A percentile compares a stretch with the other conserved stretches of the same genome.
Conservation (phyloP, 2,329 filamentous ascomycete genomes). For the Paecilomyces fulvus region DNA sequence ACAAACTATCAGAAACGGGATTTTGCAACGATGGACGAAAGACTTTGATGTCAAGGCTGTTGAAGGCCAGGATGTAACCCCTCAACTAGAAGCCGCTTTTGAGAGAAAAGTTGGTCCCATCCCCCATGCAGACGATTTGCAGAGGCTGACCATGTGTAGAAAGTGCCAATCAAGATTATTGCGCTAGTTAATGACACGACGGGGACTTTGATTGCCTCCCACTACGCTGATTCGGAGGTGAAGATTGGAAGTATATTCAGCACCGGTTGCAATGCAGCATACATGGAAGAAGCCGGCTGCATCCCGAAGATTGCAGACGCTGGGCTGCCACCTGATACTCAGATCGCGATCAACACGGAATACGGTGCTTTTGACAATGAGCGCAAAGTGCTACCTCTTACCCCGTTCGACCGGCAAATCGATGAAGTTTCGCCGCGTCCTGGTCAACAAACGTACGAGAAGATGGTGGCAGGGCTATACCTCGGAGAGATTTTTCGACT, state of each 20-base stretch:
- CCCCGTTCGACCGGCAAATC: slow-evolving; percentile 62
- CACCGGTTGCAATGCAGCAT: slow-evolving; percentile 90
- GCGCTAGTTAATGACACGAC: slow-evolving; percentile 93
- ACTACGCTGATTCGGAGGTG: slow-evolving; percentile 78
- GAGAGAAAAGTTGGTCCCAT: slow-evolving; percentile 44
- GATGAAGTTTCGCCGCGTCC: slow-evolving; percentile 84
- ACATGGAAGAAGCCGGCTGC: slow-evolving; percentile 77
- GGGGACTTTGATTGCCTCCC: slow-evolving; percentile 83
- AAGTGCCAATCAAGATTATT: slow-evolving; percentile 73
- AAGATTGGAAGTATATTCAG: slow-evolving; percentile 93
- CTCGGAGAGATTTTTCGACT: slow-evolving; percentile 87
- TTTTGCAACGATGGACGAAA: slow-evolving; percentile 86
- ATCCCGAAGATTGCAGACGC: slow-evolving; percentile 81
- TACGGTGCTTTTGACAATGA: slow-evolving; percentile 91
- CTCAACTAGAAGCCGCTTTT: slow-evolving; percentile 69
- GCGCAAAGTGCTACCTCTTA: slow-evolving; percentile 69
- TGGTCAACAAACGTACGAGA: slow-evolving; percentile 88
- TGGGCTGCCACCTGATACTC: slow-evolving; percentile 64
- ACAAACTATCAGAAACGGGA: slow-evolving; percentile 72
- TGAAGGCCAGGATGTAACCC: slow-evolving; percentile 75
- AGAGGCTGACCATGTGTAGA: slow-evolving; percentile 36
- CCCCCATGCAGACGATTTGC: not conserved
- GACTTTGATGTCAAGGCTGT: slow-evolving; percentile 84
- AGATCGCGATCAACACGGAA: slow-evolving; percentile 89
- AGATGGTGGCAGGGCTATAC: slow-evolving; percentile 92